Percentiles rank a stretch among this genome's conserved stretches.
Conservation (phyloP, 257 asterid genomes). For the Paraleonurus japonicus region DNA sequence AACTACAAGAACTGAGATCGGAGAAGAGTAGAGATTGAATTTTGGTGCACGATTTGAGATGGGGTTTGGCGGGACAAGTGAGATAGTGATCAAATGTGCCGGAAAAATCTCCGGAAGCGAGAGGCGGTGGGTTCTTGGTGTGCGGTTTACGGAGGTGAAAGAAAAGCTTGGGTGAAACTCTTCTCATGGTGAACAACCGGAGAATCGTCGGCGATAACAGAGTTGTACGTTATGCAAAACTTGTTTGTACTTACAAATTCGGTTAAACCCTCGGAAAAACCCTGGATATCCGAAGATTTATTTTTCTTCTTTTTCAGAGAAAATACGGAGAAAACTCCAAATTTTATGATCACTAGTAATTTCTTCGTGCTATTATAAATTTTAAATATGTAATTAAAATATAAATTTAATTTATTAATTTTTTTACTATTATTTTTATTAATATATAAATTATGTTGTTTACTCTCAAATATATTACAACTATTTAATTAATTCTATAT, state of each 20-base stretch:
- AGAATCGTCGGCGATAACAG: neutral
- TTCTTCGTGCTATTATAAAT: too few relatives aligned
- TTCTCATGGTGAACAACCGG: conserved; percentile 49
- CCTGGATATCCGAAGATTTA: neutral
- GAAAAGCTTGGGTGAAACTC: conserved; percentile 51
- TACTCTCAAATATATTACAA: too few relatives aligned
- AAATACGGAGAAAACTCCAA: too few relatives aligned
- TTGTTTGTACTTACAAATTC: neutral
- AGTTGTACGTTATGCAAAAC: neutral
- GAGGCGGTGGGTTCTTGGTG: conserved; percentile 32
- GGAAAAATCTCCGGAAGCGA: too few relatives aligned
- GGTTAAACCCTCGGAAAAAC: conserved; percentile 29
- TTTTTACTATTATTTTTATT: too few relatives aligned
- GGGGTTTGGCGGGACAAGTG: conserved; percentile 36
- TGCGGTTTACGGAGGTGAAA: conserved; percentile 38
- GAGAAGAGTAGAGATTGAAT: conserved; percentile 37
- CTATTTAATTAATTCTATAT: too few relatives aligned
- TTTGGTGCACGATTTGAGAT: too few relatives aligned
- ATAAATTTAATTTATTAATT: too few relatives aligned
- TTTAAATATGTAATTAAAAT: too few relatives aligned
- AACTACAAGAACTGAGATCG: conserved; percentile 15
- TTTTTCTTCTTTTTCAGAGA: neutral
- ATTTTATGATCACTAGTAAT: too few relatives aligned
- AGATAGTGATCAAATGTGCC: conserved; percentile 18
- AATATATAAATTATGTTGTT: too few relatives aligned